These are phyloP conservation scores for Nakaseomyces glabratus DNA, from an alignment of 1,139 yeast genomes.

Conservation along the genomic window DNA sequence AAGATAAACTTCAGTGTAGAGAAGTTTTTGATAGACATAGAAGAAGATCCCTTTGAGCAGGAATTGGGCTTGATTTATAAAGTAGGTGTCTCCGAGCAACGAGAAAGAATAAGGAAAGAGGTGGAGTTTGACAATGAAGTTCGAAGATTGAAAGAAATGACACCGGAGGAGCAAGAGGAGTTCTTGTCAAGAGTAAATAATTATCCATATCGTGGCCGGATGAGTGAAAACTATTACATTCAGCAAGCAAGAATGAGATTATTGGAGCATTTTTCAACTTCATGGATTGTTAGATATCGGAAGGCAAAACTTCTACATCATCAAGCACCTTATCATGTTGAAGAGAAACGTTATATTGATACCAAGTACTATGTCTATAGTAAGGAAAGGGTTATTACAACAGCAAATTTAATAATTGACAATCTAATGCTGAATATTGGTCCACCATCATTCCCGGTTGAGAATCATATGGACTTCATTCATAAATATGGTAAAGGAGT, in stretches of 20 bases:
- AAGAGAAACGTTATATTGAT: conserved; percentile 16
- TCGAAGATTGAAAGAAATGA: not conserved
- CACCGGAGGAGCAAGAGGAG: not conserved
- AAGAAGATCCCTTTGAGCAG: conserved; percentile 79
- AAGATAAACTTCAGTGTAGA: conserved; percentile 42
- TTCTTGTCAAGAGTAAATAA: not conserved
- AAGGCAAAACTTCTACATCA: conserved; percentile 38
- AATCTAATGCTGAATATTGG: conserved; percentile 42
- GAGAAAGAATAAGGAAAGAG: conserved; percentile 49
- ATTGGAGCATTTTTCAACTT: conserved; percentile 39
- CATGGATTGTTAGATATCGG: conserved; percentile 49
- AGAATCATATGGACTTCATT: conserved; percentile 46
- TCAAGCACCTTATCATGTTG: conserved; percentile 21
- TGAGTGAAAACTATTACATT: conserved; percentile 6
- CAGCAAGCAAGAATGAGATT: conserved; percentile 15
- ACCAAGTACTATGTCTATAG: conserved; percentile 16
- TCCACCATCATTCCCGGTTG: conserved; percentile 46
- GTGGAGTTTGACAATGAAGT: conserved; percentile 40
- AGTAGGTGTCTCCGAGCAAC: conserved; percentile 61
- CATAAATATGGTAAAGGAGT: conserved; percentile 70
- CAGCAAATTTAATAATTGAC: conserved; percentile 33
- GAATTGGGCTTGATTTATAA: conserved; percentile 65
- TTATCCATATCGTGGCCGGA: not conserved
- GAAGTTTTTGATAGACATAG: conserved; percentile 32
- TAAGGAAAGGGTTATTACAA: conserved; percentile 19